These are phyloP conservation scores for Malassezia arunalokei DNA, from an alignment of 1,284 basidiomycete species.

Conservation along the genomic window DNA sequence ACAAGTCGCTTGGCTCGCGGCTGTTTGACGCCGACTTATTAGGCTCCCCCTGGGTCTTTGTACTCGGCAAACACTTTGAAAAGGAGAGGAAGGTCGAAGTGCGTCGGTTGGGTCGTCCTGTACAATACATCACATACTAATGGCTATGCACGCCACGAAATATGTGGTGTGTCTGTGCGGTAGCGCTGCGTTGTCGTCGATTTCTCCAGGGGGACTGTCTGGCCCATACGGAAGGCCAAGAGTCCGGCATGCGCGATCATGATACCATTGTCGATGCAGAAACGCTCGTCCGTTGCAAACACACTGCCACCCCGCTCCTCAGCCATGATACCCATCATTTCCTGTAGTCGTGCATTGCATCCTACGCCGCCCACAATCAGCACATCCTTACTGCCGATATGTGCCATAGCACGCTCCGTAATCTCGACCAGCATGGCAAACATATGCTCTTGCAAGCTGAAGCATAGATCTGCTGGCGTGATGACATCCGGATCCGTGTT, in stretches of 20 bases:
- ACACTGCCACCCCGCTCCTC: conserved; percentile 74
- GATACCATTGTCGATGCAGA: conserved; percentile 98
- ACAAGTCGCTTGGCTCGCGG: conserved; percentile 29
- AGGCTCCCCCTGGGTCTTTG: conserved; percentile 33
- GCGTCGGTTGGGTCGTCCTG: conserved; percentile 4
- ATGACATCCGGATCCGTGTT: conserved; percentile 49
- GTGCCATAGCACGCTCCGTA: conserved; percentile 97
- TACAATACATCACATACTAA: neutral
- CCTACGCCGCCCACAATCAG: conserved; percentile 97
- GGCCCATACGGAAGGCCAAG: conserved; percentile 78
- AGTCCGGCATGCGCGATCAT: conserved; percentile 99
- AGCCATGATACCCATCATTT: conserved; percentile 99
- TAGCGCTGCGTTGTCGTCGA: conserved; percentile 42
- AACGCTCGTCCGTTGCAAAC: conserved; percentile 92
- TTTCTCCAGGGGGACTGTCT: conserved; percentile 32
- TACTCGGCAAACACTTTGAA: conserved; percentile 36
- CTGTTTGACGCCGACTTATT: conserved; percentile 45
- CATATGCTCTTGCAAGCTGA: conserved; percentile 90
- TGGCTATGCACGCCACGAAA: conserved; percentile 10
- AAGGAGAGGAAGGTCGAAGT: conserved; percentile 26
- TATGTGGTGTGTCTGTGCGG: conserved; percentile 38
- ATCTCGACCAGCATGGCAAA: conserved; percentile 99
- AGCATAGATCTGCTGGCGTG: conserved; percentile 87
- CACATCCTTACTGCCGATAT: conserved; percentile 88
- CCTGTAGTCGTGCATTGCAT: conserved; percentile 70